Evolutionary conservation across 257 asterid species (phyloP), one percentile per base, ranked within the genome.

Genomic region (Solanum medicagineum): DNA sequence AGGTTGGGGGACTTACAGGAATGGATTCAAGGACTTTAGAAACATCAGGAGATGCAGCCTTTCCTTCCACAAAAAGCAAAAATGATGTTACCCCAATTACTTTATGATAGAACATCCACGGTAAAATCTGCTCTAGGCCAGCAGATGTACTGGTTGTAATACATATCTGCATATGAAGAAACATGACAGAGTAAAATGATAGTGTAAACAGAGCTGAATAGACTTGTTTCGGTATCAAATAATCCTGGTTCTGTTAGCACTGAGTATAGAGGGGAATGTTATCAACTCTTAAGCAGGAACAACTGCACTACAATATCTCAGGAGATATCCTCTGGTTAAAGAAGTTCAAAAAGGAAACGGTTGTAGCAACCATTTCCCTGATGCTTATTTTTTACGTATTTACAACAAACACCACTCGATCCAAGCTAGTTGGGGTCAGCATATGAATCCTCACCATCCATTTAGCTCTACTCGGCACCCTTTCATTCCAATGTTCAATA

Each of bases 41-140:
- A 51, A 88, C 88, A 77, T 57, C 85, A 80, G 87, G 90, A 22
- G 92, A 89, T 73, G 95, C 91, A 59, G 90, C 86, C 62, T 90
- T 89, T 69, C 95, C 95, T 87, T 92, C 97, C 59, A 92, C 97
- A 44, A 93, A 93, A 29, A 93, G 92, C 56, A 92, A 89, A 89
- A 93, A 91, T 55, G 85, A 83, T 73, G 92, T 20, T 16, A 93
- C 89, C 63, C 94, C 95, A 81, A 93, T 87, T 81, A 89, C 93
- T 86, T 88, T 93, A 87, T 93, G 97, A 85, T 93, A 93, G 89
- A 91, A 93, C 91, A 92, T 92, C 97, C 97, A 93, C 8, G 97
- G 95, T 17, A 93, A 89, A 80, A 91, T 93, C 88, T 93, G 93
- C 81, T 92, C 97, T 40, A 93, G 85, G 88, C 91, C 87, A 54